phyloP scores from a whole-genome alignment of 345 rosid species.

The Syzygium grande region DNA sequence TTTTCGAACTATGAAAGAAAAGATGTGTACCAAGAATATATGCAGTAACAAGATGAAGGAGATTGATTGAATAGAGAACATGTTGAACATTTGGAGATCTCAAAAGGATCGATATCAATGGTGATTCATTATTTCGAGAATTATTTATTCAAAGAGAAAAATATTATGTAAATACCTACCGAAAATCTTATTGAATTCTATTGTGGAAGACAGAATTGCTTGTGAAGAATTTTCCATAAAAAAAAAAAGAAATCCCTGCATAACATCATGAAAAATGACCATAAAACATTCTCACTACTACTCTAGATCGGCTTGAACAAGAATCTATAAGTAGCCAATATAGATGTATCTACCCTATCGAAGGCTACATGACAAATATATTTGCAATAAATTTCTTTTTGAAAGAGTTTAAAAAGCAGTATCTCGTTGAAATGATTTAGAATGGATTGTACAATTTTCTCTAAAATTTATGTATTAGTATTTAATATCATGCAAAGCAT shows the following conservation, averaged over 20 bases:
- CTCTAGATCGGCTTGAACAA: neutral
- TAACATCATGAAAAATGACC: neutral
- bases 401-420: too few relatives aligned
- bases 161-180: neutral
- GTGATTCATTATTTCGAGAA: neutral
- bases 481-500: neutral
- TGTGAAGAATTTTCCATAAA: neutral
- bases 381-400: neutral
- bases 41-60: neutral
- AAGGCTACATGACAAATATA: neutral
- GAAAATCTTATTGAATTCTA: neutral
- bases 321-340: neutral
- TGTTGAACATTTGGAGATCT: neutral
- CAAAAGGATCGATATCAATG: neutral
- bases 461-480: too few relatives aligned
- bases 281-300: too few relatives aligned
- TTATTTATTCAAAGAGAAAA: neutral
- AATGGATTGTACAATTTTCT: neutral
- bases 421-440: too few relatives aligned
- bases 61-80: neutral
- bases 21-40: neutral
- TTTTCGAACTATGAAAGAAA: neutral
- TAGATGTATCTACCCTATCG: neutral
- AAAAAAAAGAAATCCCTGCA: neutral
- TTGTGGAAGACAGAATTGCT: neutral